A percentile compares a stretch with the other conserved stretches of the same genome.
Conservation (phyloP, 2,329 filamentous ascomycete genomes). For the Pseudogymnoascus sp. region DNA sequence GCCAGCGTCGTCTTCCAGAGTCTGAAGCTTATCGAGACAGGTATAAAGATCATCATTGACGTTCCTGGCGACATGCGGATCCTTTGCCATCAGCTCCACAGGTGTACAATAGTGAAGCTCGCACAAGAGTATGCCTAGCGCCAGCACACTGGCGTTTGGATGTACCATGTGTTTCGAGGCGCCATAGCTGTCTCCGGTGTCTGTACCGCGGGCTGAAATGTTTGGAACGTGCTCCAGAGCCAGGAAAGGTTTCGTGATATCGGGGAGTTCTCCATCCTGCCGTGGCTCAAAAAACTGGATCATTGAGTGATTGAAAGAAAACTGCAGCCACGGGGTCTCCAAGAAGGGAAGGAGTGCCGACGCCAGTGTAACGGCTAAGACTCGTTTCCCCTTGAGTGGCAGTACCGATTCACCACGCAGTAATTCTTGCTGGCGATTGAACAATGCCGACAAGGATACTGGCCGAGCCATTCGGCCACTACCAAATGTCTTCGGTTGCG, state of each 20-base stretch:
- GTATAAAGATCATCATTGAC: conserved; percentile 27
- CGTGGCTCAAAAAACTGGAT: conserved; percentile 18
- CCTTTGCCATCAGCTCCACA: conserved; percentile 23
- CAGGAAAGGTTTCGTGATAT: conserved; percentile 19
- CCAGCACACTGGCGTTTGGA: conserved; percentile 26
- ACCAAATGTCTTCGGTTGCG: conserved; percentile 19
- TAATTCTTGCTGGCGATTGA: conserved; percentile 13
- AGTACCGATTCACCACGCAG: conserved; percentile 15
- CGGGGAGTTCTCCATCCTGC: conserved; percentile 16
- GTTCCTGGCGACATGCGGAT: conserved; percentile 20
- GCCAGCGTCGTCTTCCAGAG: conserved; percentile 25
- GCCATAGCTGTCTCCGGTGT: conserved; percentile 18
- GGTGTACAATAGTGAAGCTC: conserved; percentile 29
- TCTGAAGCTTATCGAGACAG: conserved; percentile 24
- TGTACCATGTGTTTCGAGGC: conserved; percentile 26
- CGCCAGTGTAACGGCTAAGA: conserved; percentile 20
- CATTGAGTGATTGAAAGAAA: conserved; percentile 16
- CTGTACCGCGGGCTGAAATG: conserved; percentile 14
- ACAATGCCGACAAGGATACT: conserved; percentile 18
- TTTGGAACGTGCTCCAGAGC: conserved; percentile 18
- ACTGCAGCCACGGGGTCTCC: conserved; percentile 21
- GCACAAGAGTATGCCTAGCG: conserved; percentile 27
- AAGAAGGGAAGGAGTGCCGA: conserved; percentile 20
- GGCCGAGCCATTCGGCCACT: conserved; percentile 14
- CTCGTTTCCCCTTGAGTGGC: conserved; percentile 21